A percentile compares a stretch with the other conserved stretches of the same genome.
Conservation (phyloP, 1,284 basidiomycete species). For the Trametes hirsuta region DNA sequence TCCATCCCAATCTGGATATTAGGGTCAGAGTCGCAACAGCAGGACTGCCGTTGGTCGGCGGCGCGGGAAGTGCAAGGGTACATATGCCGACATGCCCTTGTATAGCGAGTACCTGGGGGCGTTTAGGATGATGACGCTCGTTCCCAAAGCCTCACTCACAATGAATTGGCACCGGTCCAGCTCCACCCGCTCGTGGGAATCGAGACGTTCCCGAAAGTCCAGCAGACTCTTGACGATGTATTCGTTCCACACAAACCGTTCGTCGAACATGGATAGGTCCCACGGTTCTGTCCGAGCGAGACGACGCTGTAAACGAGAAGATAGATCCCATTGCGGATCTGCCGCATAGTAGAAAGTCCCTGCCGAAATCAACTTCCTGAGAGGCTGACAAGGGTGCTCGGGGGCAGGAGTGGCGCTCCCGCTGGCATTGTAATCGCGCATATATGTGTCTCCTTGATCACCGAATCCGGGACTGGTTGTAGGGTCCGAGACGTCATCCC, state of each 20-base stretch:
- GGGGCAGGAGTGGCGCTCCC: conserved; percentile 49
- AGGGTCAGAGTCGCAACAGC: conserved; percentile 74
- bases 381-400: conserved; percentile 89
- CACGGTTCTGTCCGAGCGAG: conserved; percentile 54
- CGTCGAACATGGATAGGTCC: conserved; percentile 73
- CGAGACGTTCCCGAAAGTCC: conserved; percentile 79
- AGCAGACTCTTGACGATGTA: conserved; percentile 81
- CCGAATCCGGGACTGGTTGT: conserved; percentile 44
- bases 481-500: conserved; percentile 69
- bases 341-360: conserved; percentile 94
- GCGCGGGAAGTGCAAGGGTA: conserved; percentile 72
- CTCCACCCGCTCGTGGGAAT: conserved; percentile 66
- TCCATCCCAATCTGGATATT: conserved; percentile 90
- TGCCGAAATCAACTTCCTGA: conserved; percentile 90
- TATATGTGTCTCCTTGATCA: conserved; percentile 51
- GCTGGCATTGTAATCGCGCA: conserved; percentile 46
- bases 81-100: conserved; percentile 89
- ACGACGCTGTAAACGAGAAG: conserved; percentile 74
- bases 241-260: conserved; percentile 88
- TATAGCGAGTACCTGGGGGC: conserved; percentile 76
- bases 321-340: conserved; percentile 86
- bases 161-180: conserved; percentile 82
- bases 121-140: neutral
- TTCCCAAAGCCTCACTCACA: conserved; percentile 46
- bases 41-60: conserved; percentile 70